Base-by-base conservation (phyloP, 2,329 filamentous ascomycete species). In the Penicillium thymicola region DNA sequence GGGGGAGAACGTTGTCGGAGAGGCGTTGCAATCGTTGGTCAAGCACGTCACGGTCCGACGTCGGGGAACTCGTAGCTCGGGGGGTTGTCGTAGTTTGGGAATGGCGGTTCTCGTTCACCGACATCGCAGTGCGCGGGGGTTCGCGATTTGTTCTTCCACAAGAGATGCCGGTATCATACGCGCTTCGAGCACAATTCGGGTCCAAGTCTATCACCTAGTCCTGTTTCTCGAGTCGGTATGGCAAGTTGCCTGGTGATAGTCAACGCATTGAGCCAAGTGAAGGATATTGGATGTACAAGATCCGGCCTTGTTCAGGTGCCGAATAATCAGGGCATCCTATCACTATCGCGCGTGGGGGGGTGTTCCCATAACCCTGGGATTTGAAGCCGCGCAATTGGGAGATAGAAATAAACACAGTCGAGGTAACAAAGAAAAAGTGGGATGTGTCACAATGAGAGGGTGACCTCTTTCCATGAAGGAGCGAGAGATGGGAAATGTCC, bases 1-100 rank as follows among this genome's bases (percentile, higher is more conserved):
- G 62, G 23, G 77, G 77, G 46, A 79, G 72, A 34, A 78, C 69
- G 54, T 74, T 67, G 59, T 77, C 72, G 51, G 68, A 74, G 40
- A 79, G 70, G 40, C 65, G 69, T 56, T 74, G 69, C 42, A 79
- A 65, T 63, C 72, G 74, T 47, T 62, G 63, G 61, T 75, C 69
- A 53, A 76, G 62, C 32, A 60, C 63, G 53, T 69, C 65, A 40
- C 67, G 67, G 47, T 70, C 70, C 4, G 65, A 55, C 40, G 64
- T 57, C 58, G 49, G 53, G 44, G 60, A 54, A 53, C 51, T 66
- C 41, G 62, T 45, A 51, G 59, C 61, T 61, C 62, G 64, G 55
- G 65, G 60, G 50, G 54, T 57, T 60, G 57, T 67, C 62, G 57
- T 62, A 55, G 72, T 61, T 59, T 64, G 62, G 43, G 63, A 65